A percentile compares a stretch with the other conserved stretches of the same genome.
Conservation (phyloP, 1,284 basidiomycete genomes). For the Bondarzewia mesenterica region DNA sequence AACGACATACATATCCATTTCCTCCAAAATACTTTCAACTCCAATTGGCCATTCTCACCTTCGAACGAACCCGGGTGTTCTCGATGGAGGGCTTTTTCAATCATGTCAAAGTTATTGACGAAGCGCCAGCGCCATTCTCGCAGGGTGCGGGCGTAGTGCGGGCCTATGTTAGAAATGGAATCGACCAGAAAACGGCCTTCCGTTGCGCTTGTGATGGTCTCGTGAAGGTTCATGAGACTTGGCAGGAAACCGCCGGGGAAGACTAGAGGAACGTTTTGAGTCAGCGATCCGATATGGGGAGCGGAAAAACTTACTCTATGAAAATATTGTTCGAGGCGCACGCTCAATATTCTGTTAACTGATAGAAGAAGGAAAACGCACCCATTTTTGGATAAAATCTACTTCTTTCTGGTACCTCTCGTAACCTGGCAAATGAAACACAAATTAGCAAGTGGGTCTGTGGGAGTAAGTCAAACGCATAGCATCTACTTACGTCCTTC, state of each 20-base stretch:
- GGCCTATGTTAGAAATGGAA: conserved; percentile 72
- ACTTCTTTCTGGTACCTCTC: conserved; percentile 52
- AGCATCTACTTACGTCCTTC: conserved; percentile 48
- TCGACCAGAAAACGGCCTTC: conserved; percentile 59
- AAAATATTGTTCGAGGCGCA: conserved; percentile 10
- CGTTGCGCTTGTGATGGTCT: conserved; percentile 48
- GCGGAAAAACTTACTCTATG: not conserved
- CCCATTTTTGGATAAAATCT: conserved; percentile 80
- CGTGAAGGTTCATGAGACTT: conserved; percentile 54
- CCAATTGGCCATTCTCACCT: conserved; percentile 35
- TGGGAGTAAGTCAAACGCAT: not conserved
- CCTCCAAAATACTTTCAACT: conserved; percentile 69
- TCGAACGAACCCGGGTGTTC: conserved; percentile 55
- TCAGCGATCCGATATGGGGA: too few species aligned
- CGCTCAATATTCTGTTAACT: conserved; percentile 13
- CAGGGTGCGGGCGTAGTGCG: conserved; percentile 77
- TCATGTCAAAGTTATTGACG: conserved; percentile 50
- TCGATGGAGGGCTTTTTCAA: conserved; percentile 36
- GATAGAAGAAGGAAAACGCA: conserved; percentile 19
- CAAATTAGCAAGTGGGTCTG: not conserved
- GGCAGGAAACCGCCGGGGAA: conserved; percentile 78
- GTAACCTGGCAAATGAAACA: conserved; percentile 31
- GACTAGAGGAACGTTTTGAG: conserved; percentile 35
- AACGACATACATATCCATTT: conserved; percentile 71
- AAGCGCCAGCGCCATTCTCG: conserved; percentile 75